These are phyloP conservation scores for Silene uniflora DNA, from an alignment of 148 eudicot genomes.

Conservation along the genomic window DNA sequence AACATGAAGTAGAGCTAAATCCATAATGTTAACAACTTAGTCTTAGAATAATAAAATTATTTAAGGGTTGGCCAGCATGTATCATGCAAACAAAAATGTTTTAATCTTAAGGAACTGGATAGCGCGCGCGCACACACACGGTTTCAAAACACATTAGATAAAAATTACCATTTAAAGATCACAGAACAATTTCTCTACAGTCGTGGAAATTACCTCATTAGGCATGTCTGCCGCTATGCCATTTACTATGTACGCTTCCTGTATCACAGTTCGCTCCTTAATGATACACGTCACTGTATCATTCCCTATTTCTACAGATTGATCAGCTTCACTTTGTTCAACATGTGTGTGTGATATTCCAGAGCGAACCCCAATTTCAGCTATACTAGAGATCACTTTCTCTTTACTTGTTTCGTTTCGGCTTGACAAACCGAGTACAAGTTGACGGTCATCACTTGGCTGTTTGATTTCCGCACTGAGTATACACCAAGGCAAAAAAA, in stretches of 20 bases:
- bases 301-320: conserved; percentile 14
- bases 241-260: conserved; percentile 21
- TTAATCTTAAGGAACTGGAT: too few relatives aligned
- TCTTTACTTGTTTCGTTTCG: conserved; percentile 14
- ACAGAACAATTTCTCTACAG: not conserved
- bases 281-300: conserved; percentile 18
- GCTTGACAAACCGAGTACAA: conserved; percentile 3
- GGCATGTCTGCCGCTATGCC: conserved; percentile 11
- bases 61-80: not conserved
- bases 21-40: not conserved
- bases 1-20: too few relatives aligned
- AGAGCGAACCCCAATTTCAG: not conserved
- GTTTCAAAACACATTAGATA: not conserved
- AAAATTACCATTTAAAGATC: not conserved
- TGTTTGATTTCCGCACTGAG: conserved; percentile 17
- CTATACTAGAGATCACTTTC: not conserved
- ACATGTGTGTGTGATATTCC: conserved; percentile 4
- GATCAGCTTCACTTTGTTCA: conserved; percentile 13
- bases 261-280: conserved; percentile 23
- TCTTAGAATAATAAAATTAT: not conserved
- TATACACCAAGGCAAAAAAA: not conserved
- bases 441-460: conserved; percentile 19
- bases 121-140: not conserved
- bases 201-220: conserved; percentile 21
- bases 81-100: not conserved